Conservation (phyloP, 179 eudicot species). For the Vitellaria paradoxa region DNA sequence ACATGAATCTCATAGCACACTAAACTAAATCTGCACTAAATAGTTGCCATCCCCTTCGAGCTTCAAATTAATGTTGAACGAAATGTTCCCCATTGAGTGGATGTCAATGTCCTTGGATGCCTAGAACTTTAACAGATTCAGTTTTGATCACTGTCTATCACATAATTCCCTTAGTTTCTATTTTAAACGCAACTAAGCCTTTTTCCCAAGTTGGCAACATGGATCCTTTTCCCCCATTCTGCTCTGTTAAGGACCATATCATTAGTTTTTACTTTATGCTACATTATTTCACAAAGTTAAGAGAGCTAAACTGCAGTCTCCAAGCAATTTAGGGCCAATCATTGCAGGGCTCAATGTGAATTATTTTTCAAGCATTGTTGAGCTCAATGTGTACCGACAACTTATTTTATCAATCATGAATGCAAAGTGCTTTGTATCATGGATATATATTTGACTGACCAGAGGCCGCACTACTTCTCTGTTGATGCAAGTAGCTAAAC, state of each 20-base stretch:
- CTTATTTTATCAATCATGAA: not conserved
- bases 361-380: not conserved
- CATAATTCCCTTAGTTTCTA: not conserved
- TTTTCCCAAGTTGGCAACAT: no score
- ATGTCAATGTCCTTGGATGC: not conserved
- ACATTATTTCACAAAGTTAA: not conserved
- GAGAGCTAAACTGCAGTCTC: not conserved
- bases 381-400: not conserved
- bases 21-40: not conserved
- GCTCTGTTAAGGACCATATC: no score
- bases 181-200: no score
- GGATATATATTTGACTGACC: no score
- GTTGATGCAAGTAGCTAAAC: not conserved
- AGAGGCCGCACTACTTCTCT: no score
- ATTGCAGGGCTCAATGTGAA: no score
- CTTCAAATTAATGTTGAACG: not conserved
- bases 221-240: no score
- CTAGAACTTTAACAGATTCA: not conserved
- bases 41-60: not conserved
- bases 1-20: not conserved
- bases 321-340: not conserved
- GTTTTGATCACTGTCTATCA: not conserved
- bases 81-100: not conserved
- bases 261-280: not conserved
- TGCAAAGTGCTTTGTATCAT: no score